phyloP scores from a whole-genome alignment of 2,329 filamentous ascomycete species.

The Verticillium tricorpus region DNA sequence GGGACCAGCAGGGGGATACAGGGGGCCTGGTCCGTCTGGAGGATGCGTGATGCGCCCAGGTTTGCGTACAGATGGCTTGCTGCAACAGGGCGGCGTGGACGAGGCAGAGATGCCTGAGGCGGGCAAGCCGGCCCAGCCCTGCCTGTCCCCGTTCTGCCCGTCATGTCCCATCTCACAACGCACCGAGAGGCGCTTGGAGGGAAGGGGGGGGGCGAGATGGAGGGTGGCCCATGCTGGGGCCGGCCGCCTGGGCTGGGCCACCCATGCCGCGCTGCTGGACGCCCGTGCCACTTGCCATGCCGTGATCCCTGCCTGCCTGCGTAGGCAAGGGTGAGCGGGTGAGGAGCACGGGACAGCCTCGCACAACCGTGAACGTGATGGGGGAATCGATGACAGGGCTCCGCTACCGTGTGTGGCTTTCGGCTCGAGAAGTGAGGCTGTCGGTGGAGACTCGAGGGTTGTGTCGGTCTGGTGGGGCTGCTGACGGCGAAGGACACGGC shows the following conservation, averaged over 20 bases:
- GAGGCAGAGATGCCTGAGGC: constrained; percentile 12
- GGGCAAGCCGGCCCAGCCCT: constrained; percentile 7
- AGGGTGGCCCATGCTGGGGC: not conserved
- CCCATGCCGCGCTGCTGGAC: not conserved
- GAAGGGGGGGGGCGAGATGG: not conserved
- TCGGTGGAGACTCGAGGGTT: constrained; percentile 11
- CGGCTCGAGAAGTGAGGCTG: constrained; percentile 27
- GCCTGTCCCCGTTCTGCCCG: not conserved
- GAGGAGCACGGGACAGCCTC: constrained; percentile 24
- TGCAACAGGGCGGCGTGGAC: not conserved
- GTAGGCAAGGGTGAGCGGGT: not conserved
- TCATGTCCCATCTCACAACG: not conserved
- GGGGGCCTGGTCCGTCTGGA: not conserved
- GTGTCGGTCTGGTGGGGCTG: not conserved
- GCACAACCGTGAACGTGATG: constrained; percentile 17
- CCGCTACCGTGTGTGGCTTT: constrained; percentile 15
- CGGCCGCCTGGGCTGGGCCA: not conserved
- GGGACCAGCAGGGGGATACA: not conserved
- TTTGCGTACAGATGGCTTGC: not conserved
- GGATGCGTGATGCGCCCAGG: not conserved
- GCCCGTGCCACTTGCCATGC: not conserved
- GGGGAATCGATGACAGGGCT: constrained; percentile 15
- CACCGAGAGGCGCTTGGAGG: not conserved
- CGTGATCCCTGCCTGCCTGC: not conserved
- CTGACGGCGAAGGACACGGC: not conserved